Evolutionary conservation across 768 basidiomycete species (phyloP).

Genomic region (Leccinum variicolor): DNA sequence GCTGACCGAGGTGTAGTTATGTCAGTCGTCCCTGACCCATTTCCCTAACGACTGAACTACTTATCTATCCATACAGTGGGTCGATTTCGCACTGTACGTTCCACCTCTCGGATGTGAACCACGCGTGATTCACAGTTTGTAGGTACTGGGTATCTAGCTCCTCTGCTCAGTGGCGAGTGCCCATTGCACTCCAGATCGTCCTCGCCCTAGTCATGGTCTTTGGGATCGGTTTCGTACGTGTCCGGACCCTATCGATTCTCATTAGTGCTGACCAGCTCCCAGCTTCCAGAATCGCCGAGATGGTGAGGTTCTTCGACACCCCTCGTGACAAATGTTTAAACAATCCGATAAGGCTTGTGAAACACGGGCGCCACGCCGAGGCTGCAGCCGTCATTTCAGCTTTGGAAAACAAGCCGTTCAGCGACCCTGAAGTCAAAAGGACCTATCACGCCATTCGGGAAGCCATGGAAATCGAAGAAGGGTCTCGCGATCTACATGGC

Average conservation of each 20-base stretch:
- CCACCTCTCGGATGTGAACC: background rate
- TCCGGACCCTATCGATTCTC: background rate
- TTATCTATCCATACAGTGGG: constrained; percentile 40
- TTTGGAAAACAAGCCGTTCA: constrained; percentile 49
- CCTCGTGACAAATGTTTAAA: background rate
- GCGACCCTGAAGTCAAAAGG: constrained; percentile 44
- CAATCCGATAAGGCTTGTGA: constrained; percentile 44
- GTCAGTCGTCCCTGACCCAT: constrained; percentile 9
- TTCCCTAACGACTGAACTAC: background rate
- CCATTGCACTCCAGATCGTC: constrained; percentile 57
- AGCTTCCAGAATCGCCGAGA: constrained; percentile 60
- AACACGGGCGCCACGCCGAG: constrained; percentile 51
- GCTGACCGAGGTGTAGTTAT: constrained; percentile 16
- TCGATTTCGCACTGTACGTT: constrained; percentile 58
- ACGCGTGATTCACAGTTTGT: background rate
- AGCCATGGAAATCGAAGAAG: constrained; percentile 44
- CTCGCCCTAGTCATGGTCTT: constrained; percentile 53
- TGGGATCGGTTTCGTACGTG: constrained; percentile 44
- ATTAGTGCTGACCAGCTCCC: background rate
- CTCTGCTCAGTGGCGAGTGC: constrained; percentile 60
- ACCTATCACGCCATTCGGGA: constrained; percentile 55
- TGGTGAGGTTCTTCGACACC: constrained; percentile 54
- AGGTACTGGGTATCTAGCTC: constrained; percentile 51
- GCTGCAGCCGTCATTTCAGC: constrained; percentile 62
- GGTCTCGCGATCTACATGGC: background rate